Conservation (phyloP, 176 grass and related monocot species). For the Chloris gayana region DNA sequence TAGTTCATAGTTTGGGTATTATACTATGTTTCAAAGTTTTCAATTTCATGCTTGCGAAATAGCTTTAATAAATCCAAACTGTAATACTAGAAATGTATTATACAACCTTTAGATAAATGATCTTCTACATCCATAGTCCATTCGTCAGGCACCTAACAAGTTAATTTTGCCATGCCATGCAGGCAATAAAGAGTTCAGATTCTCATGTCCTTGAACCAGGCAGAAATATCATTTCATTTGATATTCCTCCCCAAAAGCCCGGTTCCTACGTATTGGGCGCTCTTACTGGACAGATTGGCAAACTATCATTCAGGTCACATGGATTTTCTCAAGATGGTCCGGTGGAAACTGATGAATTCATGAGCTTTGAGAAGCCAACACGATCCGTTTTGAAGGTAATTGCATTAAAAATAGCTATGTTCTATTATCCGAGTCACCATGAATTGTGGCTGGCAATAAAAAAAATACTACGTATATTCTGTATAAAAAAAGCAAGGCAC, state of each 20-base stretch:
- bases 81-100: background rate
- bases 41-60: slow-evolving; percentile 18
- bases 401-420: slow-evolving; percentile 10
- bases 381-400: slow-evolving; percentile 93
- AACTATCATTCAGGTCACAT: slow-evolving; percentile 96
- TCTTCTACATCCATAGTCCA: background rate
- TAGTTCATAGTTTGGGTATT: slow-evolving; percentile 14
- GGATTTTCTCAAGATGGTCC: slow-evolving; percentile 95
- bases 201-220: slow-evolving; percentile 80
- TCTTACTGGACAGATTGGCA: slow-evolving; percentile 97
- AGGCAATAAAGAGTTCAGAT: slow-evolving; percentile 82
- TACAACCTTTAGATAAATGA: slow-evolving; percentile 1
- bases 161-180: slow-evolving; percentile 47
- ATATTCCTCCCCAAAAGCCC: slow-evolving; percentile 93
- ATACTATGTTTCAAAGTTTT: slow-evolving; percentile 33
- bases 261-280: slow-evolving; percentile 95
- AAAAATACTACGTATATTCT: slow-evolving; percentile 8
- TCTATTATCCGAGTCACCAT: background rate
- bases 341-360: slow-evolving; percentile 85
- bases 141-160: slow-evolving; percentile 38
- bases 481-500: slow-evolving; percentile 8
- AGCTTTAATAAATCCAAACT: slow-evolving; percentile 7
- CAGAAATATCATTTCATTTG: slow-evolving; percentile 76
- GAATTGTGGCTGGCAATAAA: slow-evolving; percentile 6
- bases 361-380: slow-evolving; percentile 98